phyloP scores from a whole-genome alignment of 345 rosid species.

The Eutrema yunnanense region DNA sequence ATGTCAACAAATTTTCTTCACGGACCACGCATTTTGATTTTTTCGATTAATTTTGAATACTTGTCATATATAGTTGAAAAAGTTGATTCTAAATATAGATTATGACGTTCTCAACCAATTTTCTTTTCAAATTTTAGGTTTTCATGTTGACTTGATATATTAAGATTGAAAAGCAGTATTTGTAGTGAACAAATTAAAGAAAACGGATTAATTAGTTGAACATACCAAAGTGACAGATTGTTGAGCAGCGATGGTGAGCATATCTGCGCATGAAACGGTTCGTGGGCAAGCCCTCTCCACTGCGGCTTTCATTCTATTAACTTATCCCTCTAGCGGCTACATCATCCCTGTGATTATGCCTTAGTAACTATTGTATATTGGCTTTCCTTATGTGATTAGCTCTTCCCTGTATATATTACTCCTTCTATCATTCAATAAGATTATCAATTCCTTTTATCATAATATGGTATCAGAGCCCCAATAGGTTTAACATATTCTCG shows the following conservation, averaged over 20 bases:
- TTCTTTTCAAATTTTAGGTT: not conserved
- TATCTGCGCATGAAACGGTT: constrained; percentile 63
- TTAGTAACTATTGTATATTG: too few species aligned
- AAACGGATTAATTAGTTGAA: not conserved
- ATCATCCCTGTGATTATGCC: too few species aligned
- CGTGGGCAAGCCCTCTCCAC: constrained; percentile 51
- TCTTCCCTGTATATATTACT: too few species aligned
- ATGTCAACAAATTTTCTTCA: not conserved
- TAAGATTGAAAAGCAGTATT: not conserved
- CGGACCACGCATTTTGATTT: not conserved
- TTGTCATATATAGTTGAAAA: not conserved
- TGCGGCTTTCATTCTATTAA: constrained; percentile 44
- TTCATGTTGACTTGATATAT: not conserved
- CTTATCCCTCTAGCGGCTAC: too few species aligned
- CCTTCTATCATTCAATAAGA: too few species aligned
- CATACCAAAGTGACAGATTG: constrained; percentile 55
- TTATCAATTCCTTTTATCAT: too few species aligned
- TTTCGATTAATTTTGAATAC: not conserved
- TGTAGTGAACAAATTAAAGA: not conserved
- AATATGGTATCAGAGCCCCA: too few species aligned
- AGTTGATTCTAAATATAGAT: not conserved
- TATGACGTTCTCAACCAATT: not conserved
- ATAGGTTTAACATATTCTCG: too few species aligned
- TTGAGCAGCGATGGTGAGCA: constrained; percentile 59
- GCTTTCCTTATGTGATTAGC: too few species aligned